Percentiles rank a stretch among this genome's conserved stretches.
Conservation (phyloP, 306 rosid species). For the Dalbergia cultrata region DNA sequence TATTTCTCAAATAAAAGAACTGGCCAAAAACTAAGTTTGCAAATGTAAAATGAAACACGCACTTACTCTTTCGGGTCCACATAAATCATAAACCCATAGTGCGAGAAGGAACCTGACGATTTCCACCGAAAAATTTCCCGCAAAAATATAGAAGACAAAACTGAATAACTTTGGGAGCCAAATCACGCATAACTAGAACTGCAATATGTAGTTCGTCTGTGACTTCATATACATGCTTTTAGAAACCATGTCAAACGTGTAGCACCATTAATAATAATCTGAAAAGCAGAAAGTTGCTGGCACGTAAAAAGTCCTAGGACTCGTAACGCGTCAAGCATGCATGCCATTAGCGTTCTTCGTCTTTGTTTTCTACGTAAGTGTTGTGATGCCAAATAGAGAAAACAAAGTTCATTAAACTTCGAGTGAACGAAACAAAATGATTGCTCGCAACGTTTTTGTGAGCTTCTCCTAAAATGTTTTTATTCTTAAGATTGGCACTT, state of each 20-base stretch:
- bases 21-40: neutral
- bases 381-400: neutral
- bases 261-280: neutral
- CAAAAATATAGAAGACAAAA: conserved; percentile 13
- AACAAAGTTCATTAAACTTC: neutral
- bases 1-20: too few relatives aligned
- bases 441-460: neutral
- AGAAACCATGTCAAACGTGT: conserved; percentile 19
- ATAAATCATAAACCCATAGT: neutral
- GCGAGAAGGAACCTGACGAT: conserved; percentile 13
- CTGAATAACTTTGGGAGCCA: neutral
- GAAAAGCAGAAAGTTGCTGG: conserved; percentile 9
- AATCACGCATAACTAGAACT: conserved; percentile 26
- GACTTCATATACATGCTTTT: neutral
- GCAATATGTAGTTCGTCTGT: neutral
- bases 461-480: neutral
- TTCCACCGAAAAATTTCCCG: conserved; percentile 20
- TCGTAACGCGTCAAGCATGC: conserved; percentile 53
- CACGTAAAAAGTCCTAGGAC: neutral
- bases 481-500: conserved; percentile 1
- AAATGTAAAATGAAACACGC: neutral
- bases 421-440: neutral
- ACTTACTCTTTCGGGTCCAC: neutral
- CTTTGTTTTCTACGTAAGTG: neutral
- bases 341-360: conserved; percentile 28